A percentile compares a stretch with the other conserved stretches of the same genome.
phyloP scores from a whole-genome alignment of 257 asterid species.

The Apocynum venetum region DNA sequence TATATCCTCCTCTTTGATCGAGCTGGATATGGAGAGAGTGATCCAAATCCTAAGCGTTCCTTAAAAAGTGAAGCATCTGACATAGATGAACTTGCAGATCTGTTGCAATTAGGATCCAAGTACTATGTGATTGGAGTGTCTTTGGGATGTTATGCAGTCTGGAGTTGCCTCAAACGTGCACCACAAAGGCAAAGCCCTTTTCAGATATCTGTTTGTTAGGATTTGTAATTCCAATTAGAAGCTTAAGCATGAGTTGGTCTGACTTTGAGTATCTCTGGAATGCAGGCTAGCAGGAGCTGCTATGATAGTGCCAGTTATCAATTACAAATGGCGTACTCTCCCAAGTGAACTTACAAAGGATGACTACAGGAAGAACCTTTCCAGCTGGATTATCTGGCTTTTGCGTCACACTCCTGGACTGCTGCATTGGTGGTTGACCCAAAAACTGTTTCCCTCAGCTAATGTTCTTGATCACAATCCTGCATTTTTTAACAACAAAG shows the following conservation, averaged over 20 bases:
- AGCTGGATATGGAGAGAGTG: conserved; percentile 97
- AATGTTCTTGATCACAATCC: conserved; percentile 77
- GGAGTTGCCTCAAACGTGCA: conserved; percentile 74
- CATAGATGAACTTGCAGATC: conserved; percentile 85
- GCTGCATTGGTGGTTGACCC: conserved; percentile 86
- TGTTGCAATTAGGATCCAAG: conserved; percentile 57
- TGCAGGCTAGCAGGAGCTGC: conserved; percentile 85
- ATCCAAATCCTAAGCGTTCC: conserved; percentile 71
- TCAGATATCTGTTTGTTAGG: not conserved
- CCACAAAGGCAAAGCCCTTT: conserved; percentile 54
- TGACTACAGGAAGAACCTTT: conserved; percentile 69
- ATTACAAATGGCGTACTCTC: conserved; percentile 81
- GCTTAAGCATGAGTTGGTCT: conserved; percentile 1
- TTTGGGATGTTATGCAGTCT: conserved; percentile 69
- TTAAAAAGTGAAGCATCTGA: conserved; percentile 78
- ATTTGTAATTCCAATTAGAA: conserved; percentile 1
- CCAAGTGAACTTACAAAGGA: conserved; percentile 61
- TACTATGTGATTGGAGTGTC: conserved; percentile 75
- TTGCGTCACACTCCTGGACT: conserved; percentile 56
- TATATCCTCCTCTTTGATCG: conserved; percentile 65
- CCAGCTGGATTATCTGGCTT: conserved; percentile 46
- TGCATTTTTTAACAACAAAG: conserved; percentile 57
- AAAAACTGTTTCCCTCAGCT: conserved; percentile 80
- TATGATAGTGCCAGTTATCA: conserved; percentile 72
- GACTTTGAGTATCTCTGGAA: not conserved